Percentiles rank a stretch among this genome's conserved stretches.
Evolutionary conservation across 2,329 filamentous ascomycete species (phyloP).

Genomic region (Stylonectria norvegica): DNA sequence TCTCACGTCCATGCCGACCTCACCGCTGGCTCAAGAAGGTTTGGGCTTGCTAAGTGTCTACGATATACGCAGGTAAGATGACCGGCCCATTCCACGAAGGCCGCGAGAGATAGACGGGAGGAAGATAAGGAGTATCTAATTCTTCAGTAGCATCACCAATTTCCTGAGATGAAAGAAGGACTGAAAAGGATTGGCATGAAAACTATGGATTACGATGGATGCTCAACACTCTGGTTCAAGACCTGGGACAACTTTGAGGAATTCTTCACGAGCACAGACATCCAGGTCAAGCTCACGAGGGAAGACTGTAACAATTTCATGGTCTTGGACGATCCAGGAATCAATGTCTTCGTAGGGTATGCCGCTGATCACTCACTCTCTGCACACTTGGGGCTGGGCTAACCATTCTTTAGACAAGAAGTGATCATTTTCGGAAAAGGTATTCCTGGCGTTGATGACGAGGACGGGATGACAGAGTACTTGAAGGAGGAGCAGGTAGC

Average conservation of each 20-base stretch:
- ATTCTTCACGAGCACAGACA: constrained; percentile 12
- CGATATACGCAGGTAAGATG: constrained; percentile 14
- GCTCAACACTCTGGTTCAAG: constrained; percentile 18
- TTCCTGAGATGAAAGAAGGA: constrained; percentile 12
- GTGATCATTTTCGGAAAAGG: constrained; percentile 12
- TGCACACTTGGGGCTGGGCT: neutral
- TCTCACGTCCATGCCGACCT: constrained; percentile 16
- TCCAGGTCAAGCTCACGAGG: constrained; percentile 3
- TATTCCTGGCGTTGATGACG: constrained; percentile 11
- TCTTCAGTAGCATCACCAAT: constrained; percentile 16
- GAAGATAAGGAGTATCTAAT: no score
- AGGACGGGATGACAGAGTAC: constrained; percentile 11
- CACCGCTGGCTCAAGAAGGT: constrained; percentile 14
- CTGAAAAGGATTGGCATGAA: constrained; percentile 9
- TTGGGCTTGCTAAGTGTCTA: constrained; percentile 14
- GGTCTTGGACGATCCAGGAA: constrained; percentile 5
- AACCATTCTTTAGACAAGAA: constrained; percentile 5
- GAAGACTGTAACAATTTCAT: constrained; percentile 17
- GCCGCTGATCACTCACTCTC: neutral
- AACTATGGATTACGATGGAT: constrained; percentile 18
- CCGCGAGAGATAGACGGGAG: no score
- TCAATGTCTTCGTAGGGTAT: constrained; percentile 15
- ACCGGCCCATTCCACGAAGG: no score
- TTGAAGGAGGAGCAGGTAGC: neutral
- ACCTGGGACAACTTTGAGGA: constrained; percentile 13